Percentiles rank a stretch among this genome's conserved stretches.
phyloP scores from a whole-genome alignment of 2,329 filamentous ascomycete genomes.

The Fusarium sp. region DNA sequence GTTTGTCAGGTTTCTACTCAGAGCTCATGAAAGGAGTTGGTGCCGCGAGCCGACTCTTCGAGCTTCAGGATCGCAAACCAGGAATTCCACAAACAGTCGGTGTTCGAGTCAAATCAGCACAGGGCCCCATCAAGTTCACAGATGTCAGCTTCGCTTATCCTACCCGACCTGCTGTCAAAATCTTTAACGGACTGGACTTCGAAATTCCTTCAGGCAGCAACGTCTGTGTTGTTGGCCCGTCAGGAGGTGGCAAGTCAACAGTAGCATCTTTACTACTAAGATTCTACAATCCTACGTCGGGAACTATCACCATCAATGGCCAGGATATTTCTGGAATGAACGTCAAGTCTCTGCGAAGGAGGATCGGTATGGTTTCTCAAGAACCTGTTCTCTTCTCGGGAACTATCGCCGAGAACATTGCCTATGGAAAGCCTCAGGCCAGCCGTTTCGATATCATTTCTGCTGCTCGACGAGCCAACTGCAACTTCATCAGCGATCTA shows the following conservation, averaged over 20 bases:
- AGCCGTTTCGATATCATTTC: conserved; percentile 82
- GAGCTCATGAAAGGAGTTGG: conserved; percentile 99
- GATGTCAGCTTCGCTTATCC: conserved; percentile 92
- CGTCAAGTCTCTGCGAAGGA: conserved; percentile 88
- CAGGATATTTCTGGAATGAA: conserved; percentile 88
- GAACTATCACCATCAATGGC: conserved; percentile 84
- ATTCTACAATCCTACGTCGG: conserved; percentile 86
- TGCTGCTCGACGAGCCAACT: conserved; percentile 92
- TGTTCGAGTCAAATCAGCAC: conserved; percentile 79
- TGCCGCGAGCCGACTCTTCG: conserved; percentile 94
- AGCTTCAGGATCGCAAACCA: conserved; percentile 89
- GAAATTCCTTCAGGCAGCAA: conserved; percentile 93
- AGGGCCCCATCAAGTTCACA: conserved; percentile 87
- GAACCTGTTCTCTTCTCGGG: conserved; percentile 93
- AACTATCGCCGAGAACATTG: conserved; percentile 87
- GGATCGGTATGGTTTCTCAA: conserved; percentile 94
- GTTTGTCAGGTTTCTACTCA: conserved; percentile 94
- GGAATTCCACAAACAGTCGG: conserved; percentile 90
- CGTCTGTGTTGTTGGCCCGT: conserved; percentile 95
- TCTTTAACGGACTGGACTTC: conserved; percentile 90
- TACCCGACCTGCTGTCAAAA: conserved; percentile 87
- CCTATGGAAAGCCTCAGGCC: conserved; percentile 86
- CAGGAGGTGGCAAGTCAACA: conserved; percentile 94
- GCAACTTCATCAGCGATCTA: conserved; percentile 95
- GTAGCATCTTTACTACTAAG: conserved; percentile 90